Evolutionary conservation across 495 filamentous ascomycete genomes (phyloP), one percentile per base, ranked within the genome.

Genomic region (Cercophora newfieldiana): DNA sequence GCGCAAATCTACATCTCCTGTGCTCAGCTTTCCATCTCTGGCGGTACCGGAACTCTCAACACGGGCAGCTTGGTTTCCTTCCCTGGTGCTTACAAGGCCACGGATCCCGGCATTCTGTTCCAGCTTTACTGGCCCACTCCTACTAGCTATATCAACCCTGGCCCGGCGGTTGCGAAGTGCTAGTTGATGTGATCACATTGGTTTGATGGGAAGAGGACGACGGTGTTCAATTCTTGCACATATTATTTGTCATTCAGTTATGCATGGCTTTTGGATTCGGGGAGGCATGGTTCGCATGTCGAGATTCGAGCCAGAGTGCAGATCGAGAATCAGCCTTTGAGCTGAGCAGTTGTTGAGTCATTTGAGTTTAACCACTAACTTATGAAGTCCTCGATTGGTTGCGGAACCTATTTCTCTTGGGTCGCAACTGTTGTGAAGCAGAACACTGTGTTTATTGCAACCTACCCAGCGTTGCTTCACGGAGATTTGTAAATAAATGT

Each of bases 1-100:
- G 83, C 86, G 6, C 85, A 87, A 75, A 79, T 86, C 61, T 87
- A 86, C 67, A 71, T 86, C 63, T 71, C 76, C 24, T 82, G 80
- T 69, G 79, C 80, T 18, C 80, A 82, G 75, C 57, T 82, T 8
- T 72, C 50, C 69, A 78, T 82, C 56, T 71, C 69, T 3, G 79
- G 80, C 19, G 79, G 80, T 57, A 68, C 70, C 3, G 78, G 78
- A 50, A 67, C 71, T 18, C 61, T 74, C 44, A 71, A 72, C 29
- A 24, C 33, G 24, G 66, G 63, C 10, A 14, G 10, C 2, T 72
- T 82, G 16, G 79, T 81, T 14, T 73, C 74, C 26, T 79, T 81
- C 71, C 79, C 79, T 3, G 79, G 80, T 29, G 80, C 79, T 0
- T 82, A 81, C 68, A 79, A 72, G 67, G 71, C 72, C 0, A 79